These are phyloP conservation scores for Batkoa obscura DNA, from an alignment of 371 early-diverging fungal genomes.

Conservation along the genomic window DNA sequence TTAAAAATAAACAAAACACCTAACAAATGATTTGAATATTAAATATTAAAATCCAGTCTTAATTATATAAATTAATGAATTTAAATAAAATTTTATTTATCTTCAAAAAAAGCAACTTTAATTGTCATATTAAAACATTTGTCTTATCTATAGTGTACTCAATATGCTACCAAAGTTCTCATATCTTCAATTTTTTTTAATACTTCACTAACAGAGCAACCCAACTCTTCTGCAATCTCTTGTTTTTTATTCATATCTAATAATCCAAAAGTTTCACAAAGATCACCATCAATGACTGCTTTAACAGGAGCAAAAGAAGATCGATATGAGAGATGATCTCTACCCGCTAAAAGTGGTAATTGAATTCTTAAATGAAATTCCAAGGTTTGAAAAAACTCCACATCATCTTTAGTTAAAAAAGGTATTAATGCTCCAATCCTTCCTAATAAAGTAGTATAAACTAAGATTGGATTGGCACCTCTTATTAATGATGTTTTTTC, in stretches of 20 bases:
- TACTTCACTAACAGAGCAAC: slow-evolving; percentile 68
- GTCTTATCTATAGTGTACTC: slow-evolving; percentile 5
- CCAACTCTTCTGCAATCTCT: slow-evolving; percentile 70
- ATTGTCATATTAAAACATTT: too few species aligned
- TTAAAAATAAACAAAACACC: too few species aligned
- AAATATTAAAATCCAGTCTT: too few species aligned
- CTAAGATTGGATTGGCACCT: slow-evolving; percentile 64
- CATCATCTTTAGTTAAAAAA: slow-evolving; percentile 68
- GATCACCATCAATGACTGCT: slow-evolving; percentile 77
- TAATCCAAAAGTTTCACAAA: slow-evolving; percentile 67
- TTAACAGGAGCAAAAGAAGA: slow-evolving; percentile 65
- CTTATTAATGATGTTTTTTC: slow-evolving; percentile 54
- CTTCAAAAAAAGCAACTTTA: too few species aligned
- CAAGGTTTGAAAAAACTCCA: slow-evolving; percentile 79
- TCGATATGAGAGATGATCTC: slow-evolving; percentile 77
- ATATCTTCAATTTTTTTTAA: slow-evolving; percentile 85
- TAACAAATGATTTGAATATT: too few species aligned
- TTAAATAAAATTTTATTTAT: too few species aligned
- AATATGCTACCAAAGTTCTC: slow-evolving; percentile 33
- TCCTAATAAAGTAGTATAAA: slow-evolving; percentile 78
- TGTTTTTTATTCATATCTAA: slow-evolving; percentile 46
- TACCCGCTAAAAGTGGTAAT: slow-evolving; percentile 52
- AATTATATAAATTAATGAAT: too few species aligned
- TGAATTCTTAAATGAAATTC: slow-evolving; percentile 80
- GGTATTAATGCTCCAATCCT: slow-evolving; percentile 68